A percentile compares a stretch with the other conserved stretches of the same genome.
Evolutionary conservation across 441 rosid genomes (phyloP).

Genomic region (Melastoma candidum): DNA sequence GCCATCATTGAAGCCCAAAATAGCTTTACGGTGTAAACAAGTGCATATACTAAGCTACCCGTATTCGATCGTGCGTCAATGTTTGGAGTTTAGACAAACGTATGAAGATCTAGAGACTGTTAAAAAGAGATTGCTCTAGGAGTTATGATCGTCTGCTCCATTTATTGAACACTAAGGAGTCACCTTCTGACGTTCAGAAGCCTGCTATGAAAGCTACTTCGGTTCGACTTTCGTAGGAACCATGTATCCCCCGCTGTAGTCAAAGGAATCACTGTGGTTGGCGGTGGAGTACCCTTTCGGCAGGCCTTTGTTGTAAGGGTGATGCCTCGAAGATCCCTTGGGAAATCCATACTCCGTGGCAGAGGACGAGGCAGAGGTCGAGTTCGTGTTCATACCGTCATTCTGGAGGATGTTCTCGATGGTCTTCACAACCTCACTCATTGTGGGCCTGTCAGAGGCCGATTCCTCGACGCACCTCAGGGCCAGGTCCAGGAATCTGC

Average conservation of each 20-base stretch:
- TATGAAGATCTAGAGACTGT: no score
- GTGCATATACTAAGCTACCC: no score
- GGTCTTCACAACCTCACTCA: constrained; percentile 13
- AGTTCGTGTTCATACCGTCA: constrained; percentile 3
- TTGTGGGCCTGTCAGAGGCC: constrained; percentile 9
- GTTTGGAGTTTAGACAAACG: no score
- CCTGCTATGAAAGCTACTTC: background rate
- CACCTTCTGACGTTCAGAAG: no score
- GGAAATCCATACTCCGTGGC: constrained; percentile 1
- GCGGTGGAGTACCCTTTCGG: background rate
- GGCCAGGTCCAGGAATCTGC: constrained; percentile 4
- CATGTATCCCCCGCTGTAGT: constrained; percentile 17
- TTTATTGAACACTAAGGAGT: no score
- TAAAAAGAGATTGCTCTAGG: no score
- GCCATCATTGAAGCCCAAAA: no score
- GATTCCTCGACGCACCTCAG: constrained; percentile 33
- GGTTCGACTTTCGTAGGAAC: constrained; percentile 32
- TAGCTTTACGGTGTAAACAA: no score
- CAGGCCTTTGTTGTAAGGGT: background rate
- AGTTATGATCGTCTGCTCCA: no score
- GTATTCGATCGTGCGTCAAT: no score
- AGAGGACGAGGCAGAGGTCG: constrained; percentile 1
- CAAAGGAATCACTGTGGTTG: background rate
- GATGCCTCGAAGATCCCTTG: constrained; percentile 10
- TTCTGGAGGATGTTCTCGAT: constrained; percentile 15